Evolutionary conservation across 1,284 basidiomycete species (phyloP).

Genomic region (Golubevia sp.): DNA sequence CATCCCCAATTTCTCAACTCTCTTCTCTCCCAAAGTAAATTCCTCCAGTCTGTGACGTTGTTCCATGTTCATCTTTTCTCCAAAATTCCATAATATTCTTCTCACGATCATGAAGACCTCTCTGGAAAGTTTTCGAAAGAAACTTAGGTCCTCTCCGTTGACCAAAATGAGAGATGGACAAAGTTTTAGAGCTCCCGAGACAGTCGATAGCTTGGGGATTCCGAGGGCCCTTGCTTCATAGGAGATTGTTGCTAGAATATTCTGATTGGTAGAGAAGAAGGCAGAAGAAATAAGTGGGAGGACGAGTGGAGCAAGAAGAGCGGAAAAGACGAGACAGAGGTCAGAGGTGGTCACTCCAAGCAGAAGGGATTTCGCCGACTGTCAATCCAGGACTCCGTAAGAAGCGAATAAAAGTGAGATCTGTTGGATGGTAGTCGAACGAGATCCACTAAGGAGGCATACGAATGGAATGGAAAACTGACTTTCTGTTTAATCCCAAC

Average conservation of each 20-base stretch:
- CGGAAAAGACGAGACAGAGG: no score
- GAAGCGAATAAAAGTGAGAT: no score
- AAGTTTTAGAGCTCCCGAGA: slow-evolving; percentile 49
- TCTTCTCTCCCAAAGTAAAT: no score
- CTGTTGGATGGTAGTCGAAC: no score
- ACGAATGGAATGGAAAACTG: no score
- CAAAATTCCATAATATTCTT: slow-evolving; percentile 29
- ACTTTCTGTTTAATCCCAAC: slow-evolving; percentile 63
- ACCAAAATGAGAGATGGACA: slow-evolving; percentile 61
- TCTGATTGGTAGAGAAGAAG: neutral
- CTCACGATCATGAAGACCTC: slow-evolving; percentile 53
- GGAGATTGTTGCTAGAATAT: slow-evolving; percentile 60
- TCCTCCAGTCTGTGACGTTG: no score
- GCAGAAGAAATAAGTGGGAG: no score
- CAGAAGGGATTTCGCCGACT: no score
- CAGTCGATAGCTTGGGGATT: slow-evolving; percentile 54
- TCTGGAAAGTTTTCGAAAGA: slow-evolving; percentile 52
- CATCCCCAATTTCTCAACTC: slow-evolving; percentile 62
- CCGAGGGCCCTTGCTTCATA: slow-evolving; percentile 62
- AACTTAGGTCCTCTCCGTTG: slow-evolving; percentile 61
- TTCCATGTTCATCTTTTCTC: neutral
- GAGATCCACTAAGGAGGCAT: no score
- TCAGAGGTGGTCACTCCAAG: no score
- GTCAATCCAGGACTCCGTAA: no score
- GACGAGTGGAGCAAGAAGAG: no score